Evolutionary conservation across 2,329 filamentous ascomycete genomes (phyloP).

Genomic region (Triangularia verruculosa): DNA sequence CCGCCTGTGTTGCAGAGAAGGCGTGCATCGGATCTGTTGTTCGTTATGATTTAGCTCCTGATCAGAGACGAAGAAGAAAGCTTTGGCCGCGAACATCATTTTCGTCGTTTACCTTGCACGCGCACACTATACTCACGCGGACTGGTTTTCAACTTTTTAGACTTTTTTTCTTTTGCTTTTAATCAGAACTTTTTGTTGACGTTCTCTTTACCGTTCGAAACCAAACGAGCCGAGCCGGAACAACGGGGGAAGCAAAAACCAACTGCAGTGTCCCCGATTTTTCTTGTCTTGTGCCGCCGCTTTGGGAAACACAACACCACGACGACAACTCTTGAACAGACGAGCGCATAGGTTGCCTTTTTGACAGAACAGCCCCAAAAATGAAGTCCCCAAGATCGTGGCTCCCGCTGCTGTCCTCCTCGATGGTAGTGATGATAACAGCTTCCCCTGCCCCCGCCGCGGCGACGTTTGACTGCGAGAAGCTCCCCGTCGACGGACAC

Average conservation of each 20-base stretch:
- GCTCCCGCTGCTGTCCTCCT: background rate
- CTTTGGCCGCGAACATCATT: background rate
- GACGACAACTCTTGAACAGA: background rate
- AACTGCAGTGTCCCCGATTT: background rate
- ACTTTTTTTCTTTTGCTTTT: background rate
- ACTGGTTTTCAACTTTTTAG: background rate
- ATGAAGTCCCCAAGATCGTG: background rate
- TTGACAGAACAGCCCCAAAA: slow-evolving; percentile 10
- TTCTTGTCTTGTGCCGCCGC: background rate
- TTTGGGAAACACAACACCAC: background rate
- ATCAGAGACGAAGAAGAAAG: background rate
- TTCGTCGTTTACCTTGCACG: background rate
- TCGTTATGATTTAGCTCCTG: slow-evolving; percentile 4
- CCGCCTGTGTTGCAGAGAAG: background rate
- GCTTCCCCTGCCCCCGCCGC: slow-evolving; percentile 21
- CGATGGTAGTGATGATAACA: background rate
- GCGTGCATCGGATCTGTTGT: background rate
- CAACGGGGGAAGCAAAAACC: background rate
- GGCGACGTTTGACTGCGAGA: slow-evolving; percentile 59
- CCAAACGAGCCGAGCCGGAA: background rate
- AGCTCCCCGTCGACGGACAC: slow-evolving; percentile 56
- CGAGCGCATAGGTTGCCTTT: slow-evolving; percentile 28
- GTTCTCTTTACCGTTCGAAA: background rate
- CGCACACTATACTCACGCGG: background rate
- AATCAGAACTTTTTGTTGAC: background rate